phyloP scores from a whole-genome alignment of 768 basidiomycete genomes.

The Mycena polygramma region DNA sequence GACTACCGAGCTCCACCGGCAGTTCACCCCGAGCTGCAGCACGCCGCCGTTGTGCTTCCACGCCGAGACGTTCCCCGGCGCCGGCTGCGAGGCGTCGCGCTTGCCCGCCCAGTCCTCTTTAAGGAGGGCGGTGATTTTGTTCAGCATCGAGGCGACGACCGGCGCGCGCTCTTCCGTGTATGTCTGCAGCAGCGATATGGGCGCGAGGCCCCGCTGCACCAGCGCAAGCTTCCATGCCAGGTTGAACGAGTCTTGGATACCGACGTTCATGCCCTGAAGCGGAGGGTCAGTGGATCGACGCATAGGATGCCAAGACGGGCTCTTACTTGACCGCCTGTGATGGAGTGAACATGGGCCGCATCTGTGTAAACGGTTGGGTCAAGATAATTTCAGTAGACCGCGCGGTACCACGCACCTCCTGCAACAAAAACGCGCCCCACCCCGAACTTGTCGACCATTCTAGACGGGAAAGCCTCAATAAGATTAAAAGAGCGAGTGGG shows the following conservation, averaged over 20 bases:
- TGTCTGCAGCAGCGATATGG: slow-evolving; percentile 39
- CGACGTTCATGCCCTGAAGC: slow-evolving; percentile 30
- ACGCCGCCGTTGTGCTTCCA: slow-evolving; percentile 40
- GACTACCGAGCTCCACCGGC: slow-evolving; percentile 50
- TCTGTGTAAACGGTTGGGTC: slow-evolving; percentile 32
- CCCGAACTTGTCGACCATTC: slow-evolving; percentile 56
- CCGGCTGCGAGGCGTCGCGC: slow-evolving; percentile 43
- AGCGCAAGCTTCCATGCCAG: slow-evolving; percentile 43
- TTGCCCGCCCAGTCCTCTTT: slow-evolving; percentile 46
- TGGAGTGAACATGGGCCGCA: slow-evolving; percentile 44
- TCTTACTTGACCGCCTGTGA: slow-evolving; percentile 40
- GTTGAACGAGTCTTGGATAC: slow-evolving; percentile 42
- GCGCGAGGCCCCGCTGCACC: slow-evolving; percentile 40
- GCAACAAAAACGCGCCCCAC: slow-evolving; percentile 57
- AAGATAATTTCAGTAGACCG: background rate
- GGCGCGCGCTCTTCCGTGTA: slow-evolving; percentile 44
- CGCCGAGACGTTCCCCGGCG: slow-evolving; percentile 26
- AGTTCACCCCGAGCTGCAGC: slow-evolving; percentile 51
- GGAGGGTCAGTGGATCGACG: slow-evolving; percentile 21
- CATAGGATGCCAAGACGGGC: slow-evolving; percentile 27
- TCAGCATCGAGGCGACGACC: slow-evolving; percentile 44
- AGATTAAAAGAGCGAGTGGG: background rate
- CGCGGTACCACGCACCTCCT: slow-evolving; percentile 48
- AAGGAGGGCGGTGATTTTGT: slow-evolving; percentile 40
- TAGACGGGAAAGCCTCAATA: background rate